Base-by-base conservation (phyloP, 1,139 yeast genomes). In the Yamadazyma pseudoaaseri region DNA sequence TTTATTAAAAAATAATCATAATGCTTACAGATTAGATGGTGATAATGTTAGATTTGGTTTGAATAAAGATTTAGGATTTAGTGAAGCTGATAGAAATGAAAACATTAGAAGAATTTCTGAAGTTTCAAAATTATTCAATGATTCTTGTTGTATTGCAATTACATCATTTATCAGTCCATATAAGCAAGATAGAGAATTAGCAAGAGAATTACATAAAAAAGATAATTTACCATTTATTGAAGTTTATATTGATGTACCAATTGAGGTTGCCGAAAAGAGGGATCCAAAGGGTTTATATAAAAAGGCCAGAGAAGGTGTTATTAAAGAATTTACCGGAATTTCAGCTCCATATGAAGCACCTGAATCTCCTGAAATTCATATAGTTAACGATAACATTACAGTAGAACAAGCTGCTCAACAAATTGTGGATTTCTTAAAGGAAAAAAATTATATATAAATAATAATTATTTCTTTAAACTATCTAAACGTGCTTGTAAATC, bases 281-380 rank as follows among this genome's bases (percentile, higher is more conserved):
- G 97, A 90, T 61, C 97, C 97, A 44, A 90, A 90, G 70, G 97
- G 97, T 7, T 72, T 90, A 48, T 90, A 90, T 70, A 87, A 89
- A 65, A 90, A 90, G 73, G 97, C 97, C 15, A 80, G 97, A 58
- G 95, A 89, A 52, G 97, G 97, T 20, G 70, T 84, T 43, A 90
- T 90, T 58, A 86, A 86, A 63, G 96, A 90, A 56, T 90, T 90
- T 65, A 90, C 97, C 15, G 97, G 97, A 37, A 82, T 90, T 42
- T 81, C 90, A 47, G 97, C 96, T 11, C 97, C 97, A 25, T 90
- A 90, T 58, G 97, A 90, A 68, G 94, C 86, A 2, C 97, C 97
- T 31, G 82, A 75, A 44, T 55, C 64, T 22, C 86, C 97, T 26
- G 97, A 90, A 65, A 71, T 90, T 44, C 92, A 83, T 55, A 66